phyloP scores from a whole-genome alignment of 2,329 filamentous ascomycete genomes.

The Allantophomopsis cytisporea region DNA sequence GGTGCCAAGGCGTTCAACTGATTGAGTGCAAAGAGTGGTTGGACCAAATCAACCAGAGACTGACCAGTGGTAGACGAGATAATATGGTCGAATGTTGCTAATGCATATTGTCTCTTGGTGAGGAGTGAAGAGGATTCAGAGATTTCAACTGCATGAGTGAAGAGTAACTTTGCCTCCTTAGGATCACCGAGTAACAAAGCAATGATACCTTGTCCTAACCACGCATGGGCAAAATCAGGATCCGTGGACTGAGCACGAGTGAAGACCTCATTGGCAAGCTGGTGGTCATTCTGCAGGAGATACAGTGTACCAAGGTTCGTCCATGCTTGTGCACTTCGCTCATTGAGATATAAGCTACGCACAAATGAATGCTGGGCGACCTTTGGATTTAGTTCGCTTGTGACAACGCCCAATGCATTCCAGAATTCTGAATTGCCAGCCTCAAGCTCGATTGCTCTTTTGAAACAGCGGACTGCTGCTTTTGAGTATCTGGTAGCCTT shows the following conservation, averaged over 20 bases:
- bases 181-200: constrained; percentile 63
- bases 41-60: constrained; percentile 53
- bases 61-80: constrained; percentile 37
- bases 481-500: constrained; percentile 58
- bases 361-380: constrained; percentile 92
- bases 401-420: constrained; percentile 89
- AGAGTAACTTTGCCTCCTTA: constrained; percentile 70
- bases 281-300: constrained; percentile 66
- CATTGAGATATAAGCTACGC: constrained; percentile 82
- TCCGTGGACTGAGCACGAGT: constrained; percentile 86
- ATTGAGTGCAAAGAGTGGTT: constrained; percentile 77
- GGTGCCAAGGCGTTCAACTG: constrained; percentile 65
- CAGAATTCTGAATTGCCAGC: constrained; percentile 92
- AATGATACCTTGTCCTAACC: constrained; percentile 84
- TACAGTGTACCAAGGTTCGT: constrained; percentile 83
- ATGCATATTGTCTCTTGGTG: constrained; percentile 65
- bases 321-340: constrained; percentile 75
- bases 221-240: constrained; percentile 84
- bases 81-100: constrained; percentile 73
- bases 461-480: constrained; percentile 81
- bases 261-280: constrained; percentile 84
- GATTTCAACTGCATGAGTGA: constrained; percentile 91
- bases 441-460: constrained; percentile 88
- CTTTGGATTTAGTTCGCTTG: constrained; percentile 70
- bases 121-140: constrained; percentile 62